Conservation (phyloP, 2,329 filamentous ascomycete species). For the Aciculosporium take region DNA sequence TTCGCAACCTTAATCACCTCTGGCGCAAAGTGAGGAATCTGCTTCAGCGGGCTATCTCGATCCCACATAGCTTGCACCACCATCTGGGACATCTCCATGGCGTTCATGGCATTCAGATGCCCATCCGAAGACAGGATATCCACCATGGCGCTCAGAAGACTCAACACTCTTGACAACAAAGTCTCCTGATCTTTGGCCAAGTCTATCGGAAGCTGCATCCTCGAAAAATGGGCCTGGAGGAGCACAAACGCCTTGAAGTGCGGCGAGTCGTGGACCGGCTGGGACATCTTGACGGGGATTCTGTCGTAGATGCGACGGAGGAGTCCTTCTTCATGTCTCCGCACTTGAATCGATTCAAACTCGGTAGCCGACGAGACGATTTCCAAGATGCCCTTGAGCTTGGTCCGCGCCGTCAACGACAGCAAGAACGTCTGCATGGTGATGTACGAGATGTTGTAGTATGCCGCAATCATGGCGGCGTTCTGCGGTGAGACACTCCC, state of each 20-base stretch:
- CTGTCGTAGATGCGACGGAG: constrained; percentile 88
- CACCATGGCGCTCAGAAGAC: constrained; percentile 79
- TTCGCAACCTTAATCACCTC: constrained; percentile 73
- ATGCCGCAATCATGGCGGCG: constrained; percentile 93
- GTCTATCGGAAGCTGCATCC: constrained; percentile 92
- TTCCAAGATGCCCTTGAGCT: constrained; percentile 92
- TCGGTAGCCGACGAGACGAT: constrained; percentile 95
- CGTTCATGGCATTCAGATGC: constrained; percentile 91
- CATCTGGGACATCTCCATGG: constrained; percentile 99
- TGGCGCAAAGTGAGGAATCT: constrained; percentile 86
- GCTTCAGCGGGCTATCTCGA: constrained; percentile 87
- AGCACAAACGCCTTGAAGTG: constrained; percentile 98
- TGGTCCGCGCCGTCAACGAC: constrained; percentile 75
- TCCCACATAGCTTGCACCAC: constrained; percentile 99
- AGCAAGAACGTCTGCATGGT: constrained; percentile 98
- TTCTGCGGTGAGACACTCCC: constrained; percentile 82
- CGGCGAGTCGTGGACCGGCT: constrained; percentile 76
- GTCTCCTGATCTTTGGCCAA: constrained; percentile 90
- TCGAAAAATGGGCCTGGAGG: constrained; percentile 89
- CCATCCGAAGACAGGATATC: constrained; percentile 93
- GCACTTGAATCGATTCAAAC: constrained; percentile 88
- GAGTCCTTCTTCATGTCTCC: constrained; percentile 78
- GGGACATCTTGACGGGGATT: constrained; percentile 86
- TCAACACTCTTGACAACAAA: constrained; percentile 71
- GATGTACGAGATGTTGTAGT: constrained; percentile 98